phyloP scores from a whole-genome alignment of 345 rosid genomes.

The Carallia pectinifolia region DNA sequence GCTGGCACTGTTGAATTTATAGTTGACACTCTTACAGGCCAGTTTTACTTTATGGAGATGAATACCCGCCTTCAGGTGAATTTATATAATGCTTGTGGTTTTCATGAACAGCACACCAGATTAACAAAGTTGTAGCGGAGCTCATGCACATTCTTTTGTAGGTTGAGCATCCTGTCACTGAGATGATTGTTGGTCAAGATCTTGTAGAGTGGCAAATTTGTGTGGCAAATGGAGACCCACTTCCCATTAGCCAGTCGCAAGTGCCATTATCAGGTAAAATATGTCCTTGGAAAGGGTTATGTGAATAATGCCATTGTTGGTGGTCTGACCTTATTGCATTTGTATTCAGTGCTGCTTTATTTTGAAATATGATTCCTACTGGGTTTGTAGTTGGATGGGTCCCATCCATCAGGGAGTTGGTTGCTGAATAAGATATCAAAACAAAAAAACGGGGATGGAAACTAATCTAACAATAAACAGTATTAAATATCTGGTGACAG shows the following conservation, averaged over 20 bases:
- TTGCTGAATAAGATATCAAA: background rate
- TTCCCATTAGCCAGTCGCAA: constrained; percentile 70
- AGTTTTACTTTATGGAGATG: constrained; percentile 96
- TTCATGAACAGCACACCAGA: constrained; percentile 8
- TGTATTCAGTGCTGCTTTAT: background rate
- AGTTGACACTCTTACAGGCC: constrained; percentile 69
- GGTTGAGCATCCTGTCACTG: constrained; percentile 99
- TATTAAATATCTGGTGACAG: background rate
- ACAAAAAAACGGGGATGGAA: background rate
- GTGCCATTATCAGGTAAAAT: constrained; percentile 73
- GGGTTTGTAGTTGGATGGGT: background rate
- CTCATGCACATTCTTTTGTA: constrained; percentile 31
- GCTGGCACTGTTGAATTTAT: constrained; percentile 99
- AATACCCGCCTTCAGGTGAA: constrained; percentile 92
- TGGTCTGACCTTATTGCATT: background rate
- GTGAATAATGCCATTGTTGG: background rate
- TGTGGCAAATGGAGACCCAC: constrained; percentile 85
- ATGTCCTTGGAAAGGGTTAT: background rate
- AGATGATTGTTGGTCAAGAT: constrained; percentile 96
- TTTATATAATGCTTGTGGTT: constrained; percentile 8
- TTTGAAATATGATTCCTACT: constrained; percentile 5
- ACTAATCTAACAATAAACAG: background rate
- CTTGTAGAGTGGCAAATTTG: constrained; percentile 96
- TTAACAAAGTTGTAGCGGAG: constrained; percentile 12
- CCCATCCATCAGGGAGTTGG: background rate